These are phyloP conservation scores for Mycena indigotica DNA, from an alignment of 768 basidiomycete genomes.

Conservation along the genomic window DNA sequence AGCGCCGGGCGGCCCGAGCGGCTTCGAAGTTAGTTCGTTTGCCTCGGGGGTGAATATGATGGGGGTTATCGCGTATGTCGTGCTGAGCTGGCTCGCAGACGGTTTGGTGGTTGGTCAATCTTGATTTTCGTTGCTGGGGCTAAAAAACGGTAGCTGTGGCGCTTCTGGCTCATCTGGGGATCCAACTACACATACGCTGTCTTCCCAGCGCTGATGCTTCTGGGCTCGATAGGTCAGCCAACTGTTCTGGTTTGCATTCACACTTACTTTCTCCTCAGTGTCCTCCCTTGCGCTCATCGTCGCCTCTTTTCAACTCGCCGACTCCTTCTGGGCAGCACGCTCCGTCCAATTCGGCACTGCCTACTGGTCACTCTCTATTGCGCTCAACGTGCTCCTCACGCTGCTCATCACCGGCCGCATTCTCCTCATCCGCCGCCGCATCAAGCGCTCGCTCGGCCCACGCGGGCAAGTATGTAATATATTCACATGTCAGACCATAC, in stretches of 20 bases:
- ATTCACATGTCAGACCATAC: too few species aligned
- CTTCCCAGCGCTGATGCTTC: slow-evolving; percentile 9
- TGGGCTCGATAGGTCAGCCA: slow-evolving; percentile 9
- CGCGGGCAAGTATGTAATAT: not conserved
- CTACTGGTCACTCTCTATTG: not conserved
- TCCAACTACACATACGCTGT: slow-evolving; percentile 5
- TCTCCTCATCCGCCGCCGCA: not conserved
- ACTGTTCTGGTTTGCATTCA: not conserved
- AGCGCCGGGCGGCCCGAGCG: slow-evolving; percentile 24
- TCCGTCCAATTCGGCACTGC: not conserved
- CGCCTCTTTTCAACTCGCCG: not conserved
- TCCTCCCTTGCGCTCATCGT: not conserved
- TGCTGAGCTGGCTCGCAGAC: slow-evolving; percentile 33
- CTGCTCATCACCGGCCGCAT: not conserved
- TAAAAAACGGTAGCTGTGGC: slow-evolving; percentile 13
- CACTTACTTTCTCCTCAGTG: not conserved
- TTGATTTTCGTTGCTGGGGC: not conserved
- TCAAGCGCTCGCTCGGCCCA: not conserved
- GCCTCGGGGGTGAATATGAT: slow-evolving; percentile 1
- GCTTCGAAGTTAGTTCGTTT: slow-evolving; percentile 3
- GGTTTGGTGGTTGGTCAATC: slow-evolving; percentile 22
- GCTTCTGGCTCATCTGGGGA: slow-evolving; percentile 13
- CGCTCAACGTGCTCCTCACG: not conserved
- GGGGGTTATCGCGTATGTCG: slow-evolving; percentile 14
- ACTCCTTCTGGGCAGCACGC: not conserved